A percentile compares a stretch with the other conserved stretches of the same genome.
Conservation (phyloP, 1,139 yeast species). For the Yamadazyma triangularis region DNA sequence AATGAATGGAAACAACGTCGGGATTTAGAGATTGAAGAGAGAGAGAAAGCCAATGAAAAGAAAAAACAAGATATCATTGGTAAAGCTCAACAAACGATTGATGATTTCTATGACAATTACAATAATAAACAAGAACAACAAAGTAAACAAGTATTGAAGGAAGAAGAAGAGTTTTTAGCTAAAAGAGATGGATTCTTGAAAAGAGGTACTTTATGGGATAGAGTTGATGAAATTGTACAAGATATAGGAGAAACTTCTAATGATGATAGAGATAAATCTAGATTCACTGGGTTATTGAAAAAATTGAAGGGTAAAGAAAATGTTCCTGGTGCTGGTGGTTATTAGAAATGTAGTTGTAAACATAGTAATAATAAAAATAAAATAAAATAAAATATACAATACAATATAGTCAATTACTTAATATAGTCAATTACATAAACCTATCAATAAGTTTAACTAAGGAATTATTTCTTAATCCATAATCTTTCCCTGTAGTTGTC, state of each 20-base stretch:
- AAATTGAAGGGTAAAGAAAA: slow-evolving; percentile 64
- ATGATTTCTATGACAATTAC: slow-evolving; percentile 92
- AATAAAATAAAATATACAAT: not conserved
- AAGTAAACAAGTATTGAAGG: slow-evolving; percentile 57
- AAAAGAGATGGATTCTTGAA: slow-evolving; percentile 78
- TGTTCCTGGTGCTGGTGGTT: slow-evolving; percentile 61
- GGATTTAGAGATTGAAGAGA: slow-evolving; percentile 72
- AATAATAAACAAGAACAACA: slow-evolving; percentile 78
- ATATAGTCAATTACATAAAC: slow-evolving; percentile 15
- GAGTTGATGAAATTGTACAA: slow-evolving; percentile 51
- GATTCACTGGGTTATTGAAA: slow-evolving; percentile 63
- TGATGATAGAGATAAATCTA: slow-evolving; percentile 59
- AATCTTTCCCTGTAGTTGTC: slow-evolving; percentile 14
- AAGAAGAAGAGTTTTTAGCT: slow-evolving; percentile 67
- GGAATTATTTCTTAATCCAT: slow-evolving; percentile 13
- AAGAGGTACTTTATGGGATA: slow-evolving; percentile 85
- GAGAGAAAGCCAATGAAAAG: slow-evolving; percentile 69
- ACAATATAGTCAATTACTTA: not conserved
- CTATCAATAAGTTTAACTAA: slow-evolving; percentile 17
- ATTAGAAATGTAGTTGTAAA: no score
- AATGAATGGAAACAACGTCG: slow-evolving; percentile 84
- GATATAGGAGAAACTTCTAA: slow-evolving; percentile 44
- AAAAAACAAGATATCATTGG: slow-evolving; percentile 66
- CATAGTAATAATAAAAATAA: not conserved
- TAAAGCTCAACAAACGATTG: slow-evolving; percentile 83